A percentile compares a stretch with the other conserved stretches of the same genome.
These are phyloP conservation scores for Phytophthora pinifolia DNA, from an alignment of 352 stramenopile species.

Conservation along the genomic window DNA sequence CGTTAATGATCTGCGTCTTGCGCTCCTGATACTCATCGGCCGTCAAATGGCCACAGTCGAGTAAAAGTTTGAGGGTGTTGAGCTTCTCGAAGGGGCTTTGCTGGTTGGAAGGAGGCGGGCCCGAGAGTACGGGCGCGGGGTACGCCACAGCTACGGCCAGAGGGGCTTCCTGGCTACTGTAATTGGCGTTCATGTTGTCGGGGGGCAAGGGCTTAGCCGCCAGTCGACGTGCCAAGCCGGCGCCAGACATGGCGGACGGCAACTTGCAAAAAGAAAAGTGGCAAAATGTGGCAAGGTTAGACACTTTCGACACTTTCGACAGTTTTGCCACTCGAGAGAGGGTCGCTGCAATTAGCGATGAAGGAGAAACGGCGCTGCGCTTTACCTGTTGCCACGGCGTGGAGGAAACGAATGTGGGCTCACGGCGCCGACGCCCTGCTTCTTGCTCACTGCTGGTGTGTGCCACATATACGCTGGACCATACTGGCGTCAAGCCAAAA, in stretches of 20 bases:
- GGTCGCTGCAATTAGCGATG: neutral
- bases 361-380: neutral
- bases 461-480: too few species aligned
- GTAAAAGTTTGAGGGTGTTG: constrained; percentile 80
- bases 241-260: neutral
- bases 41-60: constrained; percentile 78
- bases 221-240: constrained; percentile 14
- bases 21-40: constrained; percentile 80
- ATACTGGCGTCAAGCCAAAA: too few species aligned
- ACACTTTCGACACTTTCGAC: neutral
- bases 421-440: constrained; percentile 11
- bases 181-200: constrained; percentile 17
- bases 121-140: constrained; percentile 9
- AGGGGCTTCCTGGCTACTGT: constrained; percentile 8
- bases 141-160: constrained; percentile 30
- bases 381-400: constrained; percentile 16
- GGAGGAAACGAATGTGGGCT: constrained; percentile 16
- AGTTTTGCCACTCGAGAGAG: neutral
- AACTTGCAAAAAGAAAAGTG: neutral
- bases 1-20: constrained; percentile 88
- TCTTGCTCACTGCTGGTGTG: neutral
- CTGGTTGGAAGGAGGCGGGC: neutral
- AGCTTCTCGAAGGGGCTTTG: constrained; percentile 82
- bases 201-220: constrained; percentile 15
- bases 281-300: too few species aligned